Evolutionary conservation across 306 rosid species (phyloP).

Genomic region (Prinsepia uniflora): DNA sequence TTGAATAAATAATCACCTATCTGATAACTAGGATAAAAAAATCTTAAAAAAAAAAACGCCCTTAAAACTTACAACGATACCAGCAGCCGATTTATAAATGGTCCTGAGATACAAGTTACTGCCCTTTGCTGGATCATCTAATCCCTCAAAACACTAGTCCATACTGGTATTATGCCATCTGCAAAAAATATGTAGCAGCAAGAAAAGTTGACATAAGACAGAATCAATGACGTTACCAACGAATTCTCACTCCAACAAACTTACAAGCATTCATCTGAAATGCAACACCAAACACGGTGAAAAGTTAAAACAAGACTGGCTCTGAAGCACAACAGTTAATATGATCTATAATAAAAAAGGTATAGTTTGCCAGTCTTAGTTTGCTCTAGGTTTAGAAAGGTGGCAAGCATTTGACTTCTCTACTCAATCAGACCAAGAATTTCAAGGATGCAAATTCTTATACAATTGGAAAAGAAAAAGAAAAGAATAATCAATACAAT

Average conservation of each 20-base stretch:
- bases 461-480: conserved; percentile 13
- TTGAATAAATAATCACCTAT: neutral
- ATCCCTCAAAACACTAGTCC: neutral
- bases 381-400: neutral
- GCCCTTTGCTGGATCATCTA: neutral
- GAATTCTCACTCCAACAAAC: neutral
- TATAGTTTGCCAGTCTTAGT: neutral
- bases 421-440: neutral
- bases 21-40: neutral
- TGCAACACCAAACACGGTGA: neutral
- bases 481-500: conserved; percentile 18
- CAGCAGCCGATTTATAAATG: neutral
- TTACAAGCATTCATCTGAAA: neutral
- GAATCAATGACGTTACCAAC: neutral
- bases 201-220: conserved; percentile 6
- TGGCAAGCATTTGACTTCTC: neutral
- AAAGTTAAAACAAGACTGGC: neutral
- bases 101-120: neutral
- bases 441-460: conserved; percentile 27
- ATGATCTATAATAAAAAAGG: neutral
- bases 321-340: neutral
- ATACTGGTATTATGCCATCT: neutral
- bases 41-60: neutral
- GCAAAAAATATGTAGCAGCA: conserved; percentile 11
- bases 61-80: neutral